Percentiles rank a stretch among this genome's conserved stretches.
Evolutionary conservation across 2,329 filamentous ascomycete genomes (phyloP).

Genomic region (Fusarium redolens): DNA sequence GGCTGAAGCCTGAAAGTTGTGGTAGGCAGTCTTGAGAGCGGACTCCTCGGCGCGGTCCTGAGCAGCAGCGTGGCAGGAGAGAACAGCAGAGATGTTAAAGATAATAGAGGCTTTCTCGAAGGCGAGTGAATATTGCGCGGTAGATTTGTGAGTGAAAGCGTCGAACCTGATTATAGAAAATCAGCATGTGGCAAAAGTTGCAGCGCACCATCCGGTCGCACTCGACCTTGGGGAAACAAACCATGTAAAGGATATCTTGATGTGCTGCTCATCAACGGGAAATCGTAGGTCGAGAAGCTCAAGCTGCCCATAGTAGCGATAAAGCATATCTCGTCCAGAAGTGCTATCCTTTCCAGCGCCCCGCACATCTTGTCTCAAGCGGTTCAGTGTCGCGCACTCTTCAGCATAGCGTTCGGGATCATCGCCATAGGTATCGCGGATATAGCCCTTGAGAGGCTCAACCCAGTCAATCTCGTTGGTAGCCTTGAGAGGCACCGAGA

Average conservation of each 20-base stretch:
- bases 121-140: constrained; percentile 93
- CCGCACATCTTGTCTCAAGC: constrained; percentile 96
- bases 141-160: constrained; percentile 99
- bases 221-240: constrained; percentile 54
- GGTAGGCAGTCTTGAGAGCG: constrained; percentile 95
- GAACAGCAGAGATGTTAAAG: constrained; percentile 97
- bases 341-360: constrained; percentile 97
- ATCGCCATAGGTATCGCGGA: constrained; percentile 92
- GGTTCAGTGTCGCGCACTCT: constrained; percentile 94
- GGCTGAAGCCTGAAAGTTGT: constrained; percentile 96
- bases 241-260: constrained; percentile 99
- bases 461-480: constrained; percentile 99
- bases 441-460: constrained; percentile 89
- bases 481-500: constrained; percentile 89
- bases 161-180: constrained; percentile 78
- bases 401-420: constrained; percentile 96
- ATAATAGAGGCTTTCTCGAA: constrained; percentile 99
- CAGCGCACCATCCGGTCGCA: neutral
- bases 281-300: constrained; percentile 95
- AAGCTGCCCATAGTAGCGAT: constrained; percentile 97
- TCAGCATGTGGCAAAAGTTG: constrained; percentile 12
- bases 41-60: constrained; percentile 93
- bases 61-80: constrained; percentile 93
- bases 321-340: constrained; percentile 90
- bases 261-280: constrained; percentile 97